Evolutionary conservation across 1,284 basidiomycete genomes (phyloP), one percentile per base, ranked within the genome.

Genomic region (Cystobasidium sp.): DNA sequence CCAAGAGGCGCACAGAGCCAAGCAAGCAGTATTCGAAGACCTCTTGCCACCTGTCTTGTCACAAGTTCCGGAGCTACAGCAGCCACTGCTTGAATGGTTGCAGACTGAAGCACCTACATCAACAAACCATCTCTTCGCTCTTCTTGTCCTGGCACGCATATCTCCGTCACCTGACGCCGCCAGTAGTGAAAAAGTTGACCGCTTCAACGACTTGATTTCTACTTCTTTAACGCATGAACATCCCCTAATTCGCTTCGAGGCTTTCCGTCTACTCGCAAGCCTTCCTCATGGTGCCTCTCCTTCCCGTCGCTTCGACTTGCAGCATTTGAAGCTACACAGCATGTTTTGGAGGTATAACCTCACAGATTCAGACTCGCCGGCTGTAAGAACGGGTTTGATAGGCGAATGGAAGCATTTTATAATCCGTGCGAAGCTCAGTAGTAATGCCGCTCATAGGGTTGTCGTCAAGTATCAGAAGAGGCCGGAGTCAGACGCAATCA

Each of bases 341-440:
- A 55, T 43, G 43, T 73, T 73, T 49, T 73, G 70, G 70, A 55
- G 44, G 22, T 66, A 73, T 20, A 73, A 59, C 37, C 62, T 73
- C 20, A 43, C 51, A 51, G 70, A 73, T 44, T 65, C 51, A n/a
- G 70, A 66, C 39, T 73, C 70, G 18, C 46, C 70, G 16, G 49
- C 52, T 5, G 62, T 73, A 10, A 44, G 70, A 41, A 73, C 70
- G 18, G 63, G 63, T 56, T 63, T 73, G 10, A 46, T 73, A 9
- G 70, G 70, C 12, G 62, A 39, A 53, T 73, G 70, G 70, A 73
- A 73, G 63, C 59, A 64, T 7, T 65, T 73, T 20, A 58, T 73
- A 20, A n/a, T 39, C 14, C 62, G 70, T n/a, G 49, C 46, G 12
- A 49, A 52, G 12, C n/a, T 56, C 20, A 65, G 62, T 52, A 58